Percentiles rank a stretch among this genome's conserved stretches.
phyloP scores from a whole-genome alignment of 495 filamentous ascomycete genomes.

The Penicillium manginii region DNA sequence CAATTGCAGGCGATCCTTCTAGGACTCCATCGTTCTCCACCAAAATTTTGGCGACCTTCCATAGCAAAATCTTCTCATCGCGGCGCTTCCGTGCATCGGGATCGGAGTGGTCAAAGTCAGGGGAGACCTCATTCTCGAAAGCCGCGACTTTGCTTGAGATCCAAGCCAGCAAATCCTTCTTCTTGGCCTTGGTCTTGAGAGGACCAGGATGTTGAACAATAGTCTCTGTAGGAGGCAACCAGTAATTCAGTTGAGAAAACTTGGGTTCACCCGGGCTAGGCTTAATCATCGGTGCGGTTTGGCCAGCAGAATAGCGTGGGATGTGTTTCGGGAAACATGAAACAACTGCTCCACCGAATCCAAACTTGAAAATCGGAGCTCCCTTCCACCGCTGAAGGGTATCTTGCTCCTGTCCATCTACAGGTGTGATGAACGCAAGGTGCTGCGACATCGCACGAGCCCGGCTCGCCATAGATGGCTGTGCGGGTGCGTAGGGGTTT shows the following conservation, averaged over 20 bases:
- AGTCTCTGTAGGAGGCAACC: constrained; percentile 67
- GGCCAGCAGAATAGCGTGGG: constrained; percentile 79
- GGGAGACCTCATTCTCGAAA: constrained; percentile 65
- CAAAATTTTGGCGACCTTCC: constrained; percentile 80
- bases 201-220: constrained; percentile 88
- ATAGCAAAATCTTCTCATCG: constrained; percentile 84
- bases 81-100: constrained; percentile 65
- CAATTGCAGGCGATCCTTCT: constrained; percentile 73
- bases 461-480: constrained; percentile 31
- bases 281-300: constrained; percentile 73
- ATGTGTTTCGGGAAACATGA: constrained; percentile 88
- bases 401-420: constrained; percentile 80
- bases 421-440: constrained; percentile 64
- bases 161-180: constrained; percentile 90
- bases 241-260: constrained; percentile 67
- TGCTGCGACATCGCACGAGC: constrained; percentile 46
- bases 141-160: constrained; percentile 71
- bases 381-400: constrained; percentile 88
- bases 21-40: constrained; percentile 85
- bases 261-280: constrained; percentile 85
- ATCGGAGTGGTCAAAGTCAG: constrained; percentile 49
- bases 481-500: constrained; percentile 40
- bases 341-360: constrained; percentile 79
- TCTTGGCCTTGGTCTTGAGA: constrained; percentile 84
- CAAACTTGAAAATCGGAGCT: constrained; percentile 82